Evolutionary conservation across 2,329 filamentous ascomycete species (phyloP), one percentile per base, ranked within the genome.

Genomic region (Penicillium thymicola): DNA sequence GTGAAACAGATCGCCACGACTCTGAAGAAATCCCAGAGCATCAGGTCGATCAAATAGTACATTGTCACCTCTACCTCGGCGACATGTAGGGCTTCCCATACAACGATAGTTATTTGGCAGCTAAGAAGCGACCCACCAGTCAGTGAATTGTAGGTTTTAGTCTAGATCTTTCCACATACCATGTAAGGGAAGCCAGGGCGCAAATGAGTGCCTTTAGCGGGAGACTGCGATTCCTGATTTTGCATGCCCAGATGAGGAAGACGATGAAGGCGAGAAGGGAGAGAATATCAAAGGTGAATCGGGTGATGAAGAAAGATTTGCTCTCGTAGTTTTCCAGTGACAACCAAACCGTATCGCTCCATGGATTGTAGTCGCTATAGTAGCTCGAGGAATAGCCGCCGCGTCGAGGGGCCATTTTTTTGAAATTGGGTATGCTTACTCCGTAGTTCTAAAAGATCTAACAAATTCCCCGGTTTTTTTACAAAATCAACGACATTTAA

Each of bases 31-130:
- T 52, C 30, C 10, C 46, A 13, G 14, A 68, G 44, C 55, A 69
- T 66, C 7, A 55, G 36, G n/a, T 50, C 34, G 47, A 67, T 60
- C 7, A 61, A 34, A 27, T 62, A 68, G 53, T 64, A 67, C 32
- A 58, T 41, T 4, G 55, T 63, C 25, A 68, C 62, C 4, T 27
- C 49, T 7, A 51, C 42, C 4, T 59, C 46, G 16, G 65, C 59
- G 16, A 67, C 32, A 34, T 42, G 49, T 4, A 68, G 45, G 25
- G 63, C 59, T 37, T 58, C 41, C 11, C 47, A 41, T n/a, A 61
- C 47, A 14, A 67, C 34, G 2, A 3, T 9, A 4, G 42, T 42
- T 5, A 62, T 36, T 36, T 60, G 37, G 4, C 46, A 27, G n/a
- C 66, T 68, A 25, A 23, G 16, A 3, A 36, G 10, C 25, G 5